Evolutionary conservation across 139 green algal genomes (phyloP), one percentile per base, ranked within the genome.

Genomic region (Coelastrella sp.): DNA sequence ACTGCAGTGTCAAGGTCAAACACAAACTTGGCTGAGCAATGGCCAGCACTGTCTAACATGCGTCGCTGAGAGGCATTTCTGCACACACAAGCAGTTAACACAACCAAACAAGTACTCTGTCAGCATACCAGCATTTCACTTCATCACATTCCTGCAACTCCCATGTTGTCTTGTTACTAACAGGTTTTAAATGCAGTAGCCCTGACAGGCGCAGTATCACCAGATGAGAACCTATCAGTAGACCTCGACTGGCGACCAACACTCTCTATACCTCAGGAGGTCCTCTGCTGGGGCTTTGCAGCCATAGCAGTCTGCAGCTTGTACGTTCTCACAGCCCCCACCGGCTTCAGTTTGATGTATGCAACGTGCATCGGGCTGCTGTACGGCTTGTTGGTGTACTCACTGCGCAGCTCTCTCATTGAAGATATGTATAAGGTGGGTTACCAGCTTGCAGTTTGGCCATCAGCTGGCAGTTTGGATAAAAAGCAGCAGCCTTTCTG

Each of bases 381-480:
- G 2, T 94, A 91, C 32, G 86, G 54, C 0, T 32, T 89, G 47
- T 23, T 91, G 5, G 14, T 96, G 8, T 61, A 85, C 23, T 74
- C 81, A 2, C 77, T 85, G 10, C 88, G 94, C 5, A 82, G n/a
- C 4, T 60, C 60, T 6, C 64, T 93, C 60, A 13, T 95, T 74
- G 94, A 97, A 86, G 57, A 78, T 11, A 77, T 87, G 14, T 96
- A 93, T 76, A 89, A 93, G 91, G 93, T 94, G 32, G 32, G 32
- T 47, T 47, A 47, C n/a, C 32, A 47, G 32, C 32, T 47, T 47
- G 32, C 32, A 47, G 32, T 47, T 47, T 47, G 32, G 32, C 32
- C 32, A 47, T 47, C 32, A 47, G 32, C 32, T 47, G 32, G 32
- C 32, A 47, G 32, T 47, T n/a, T n/a, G n/a, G n/a, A n/a, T n/a